Percentiles rank a stretch among this genome's conserved stretches.
These are phyloP conservation scores for Silene noctiflora DNA, from an alignment of 179 eudicot genomes.

Conservation along the genomic window DNA sequence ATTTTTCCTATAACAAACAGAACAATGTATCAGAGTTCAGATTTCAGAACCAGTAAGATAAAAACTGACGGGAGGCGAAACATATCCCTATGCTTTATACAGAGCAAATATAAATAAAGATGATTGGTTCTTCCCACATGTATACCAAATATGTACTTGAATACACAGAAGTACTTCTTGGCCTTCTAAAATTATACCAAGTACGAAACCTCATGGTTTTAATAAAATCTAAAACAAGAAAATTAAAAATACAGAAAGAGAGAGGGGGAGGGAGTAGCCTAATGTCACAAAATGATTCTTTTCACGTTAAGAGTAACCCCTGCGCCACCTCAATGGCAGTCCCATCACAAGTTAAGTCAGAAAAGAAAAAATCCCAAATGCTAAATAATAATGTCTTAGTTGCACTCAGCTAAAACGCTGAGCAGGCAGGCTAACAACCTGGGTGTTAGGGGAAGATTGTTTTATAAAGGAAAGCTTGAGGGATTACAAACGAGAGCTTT, in stretches of 20 bases:
- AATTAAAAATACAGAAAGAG: no score
- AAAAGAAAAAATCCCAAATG: neutral
- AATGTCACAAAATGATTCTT: neutral
- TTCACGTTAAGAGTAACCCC: neutral
- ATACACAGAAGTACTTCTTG: neutral
- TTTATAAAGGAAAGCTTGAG: neutral
- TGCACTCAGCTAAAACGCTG: neutral
- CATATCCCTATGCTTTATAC: slow-evolving; percentile 5
- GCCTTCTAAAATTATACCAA: neutral
- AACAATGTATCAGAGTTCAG: slow-evolving; percentile 19
- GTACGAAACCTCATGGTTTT: neutral
- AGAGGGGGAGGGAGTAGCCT: no score
- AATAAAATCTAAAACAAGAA: neutral
- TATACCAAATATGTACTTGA: neutral
- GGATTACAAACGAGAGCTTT: neutral
- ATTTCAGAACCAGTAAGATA: neutral
- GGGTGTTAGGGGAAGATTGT: neutral
- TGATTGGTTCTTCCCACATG: neutral
- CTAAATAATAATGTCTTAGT: neutral
- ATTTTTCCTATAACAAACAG: slow-evolving; percentile 48
- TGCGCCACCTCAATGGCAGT: neutral
- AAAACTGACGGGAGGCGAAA: neutral
- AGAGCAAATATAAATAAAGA: neutral
- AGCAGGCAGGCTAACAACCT: neutral
- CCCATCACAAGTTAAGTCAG: neutral